These are phyloP conservation scores for Hibiscus syriacus DNA, from an alignment of 345 rosid species.

Conservation along the genomic window DNA sequence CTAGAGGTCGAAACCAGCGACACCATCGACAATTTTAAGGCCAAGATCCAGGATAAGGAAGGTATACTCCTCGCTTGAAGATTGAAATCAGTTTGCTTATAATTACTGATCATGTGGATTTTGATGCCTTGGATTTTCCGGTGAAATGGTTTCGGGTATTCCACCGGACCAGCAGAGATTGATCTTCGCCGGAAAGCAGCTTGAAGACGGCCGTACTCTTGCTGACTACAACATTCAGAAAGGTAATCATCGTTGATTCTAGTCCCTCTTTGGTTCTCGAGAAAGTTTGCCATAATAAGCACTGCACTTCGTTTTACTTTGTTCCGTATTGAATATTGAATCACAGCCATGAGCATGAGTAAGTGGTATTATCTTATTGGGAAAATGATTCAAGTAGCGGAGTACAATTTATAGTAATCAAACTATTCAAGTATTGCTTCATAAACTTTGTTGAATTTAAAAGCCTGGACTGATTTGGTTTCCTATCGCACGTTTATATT, in stretches of 20 bases:
- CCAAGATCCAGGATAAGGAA: slow-evolving; percentile 74
- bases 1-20: slow-evolving; percentile 65
- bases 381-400: background rate
- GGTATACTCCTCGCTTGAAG: slow-evolving; percentile 14
- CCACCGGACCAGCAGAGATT: slow-evolving; percentile 46
- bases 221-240: slow-evolving; percentile 43
- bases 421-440: background rate
- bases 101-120: background rate
- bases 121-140: background rate
- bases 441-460: background rate
- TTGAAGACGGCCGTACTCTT: slow-evolving; percentile 46
- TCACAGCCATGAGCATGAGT: background rate
- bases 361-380: background rate
- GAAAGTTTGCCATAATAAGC: background rate
- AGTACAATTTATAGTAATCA: background rate
- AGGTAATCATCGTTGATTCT: slow-evolving; percentile 7
- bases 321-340: background rate
- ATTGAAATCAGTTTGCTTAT: background rate
- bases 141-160: slow-evolving; percentile 16
- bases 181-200: slow-evolving; percentile 45
- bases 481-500: no score
- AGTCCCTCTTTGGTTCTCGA: background rate
- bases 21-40: slow-evolving; percentile 64
- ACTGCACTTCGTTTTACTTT: background rate
- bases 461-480: background rate